Base-by-base conservation (phyloP, 805 yeast species). In the Wickerhamomyces chambardii region DNA sequence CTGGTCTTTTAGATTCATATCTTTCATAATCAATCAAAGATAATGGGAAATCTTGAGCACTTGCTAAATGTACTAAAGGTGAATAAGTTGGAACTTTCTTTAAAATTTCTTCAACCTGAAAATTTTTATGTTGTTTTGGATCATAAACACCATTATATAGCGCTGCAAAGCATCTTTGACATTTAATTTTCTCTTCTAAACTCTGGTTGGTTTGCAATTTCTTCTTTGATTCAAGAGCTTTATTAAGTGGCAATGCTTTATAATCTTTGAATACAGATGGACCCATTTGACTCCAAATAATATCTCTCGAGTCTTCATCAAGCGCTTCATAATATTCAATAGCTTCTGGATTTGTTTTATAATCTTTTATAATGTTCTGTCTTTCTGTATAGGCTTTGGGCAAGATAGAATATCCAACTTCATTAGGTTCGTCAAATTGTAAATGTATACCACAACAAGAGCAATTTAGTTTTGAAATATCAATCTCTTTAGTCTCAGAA, bases 41-140 rank as follows among this genome's bases (percentile, higher is more conserved):
- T 29, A 80, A 58, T 1, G 96, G 95, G 49, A 84, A 84, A 44
- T 84, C 95, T 12, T 68, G 53, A 1, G 82, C 75, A 26, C 82
- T 78, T 9, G 80, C 61, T 2, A 83, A 74, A 48, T 81, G 78
- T 3, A 79, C 67, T 2, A 81, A 44, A 8, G 65, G 64, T 4
- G 73, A 68, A 24, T 55, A 45, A 4, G 45, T 47, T 3, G 78
- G 85, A 17, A 62, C 43, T 4, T 37, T 33, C 5, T 45, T 43
- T 37, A 63, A 34, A 2, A 68, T 54, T 5, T 57, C 53, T 2
- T 52, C 46, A 4, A 55, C 45, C 2, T 61, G 44, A 32, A 52
- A 43, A 8, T 51, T 51, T 26, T 52, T 50, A 17, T 59, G 64
- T 12, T 68, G 63, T 1, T 53, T 47, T 0, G 48, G 17, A 15